Evolutionary conservation across 768 basidiomycete species (phyloP).

Genomic region (Pleurotus djamor): DNA sequence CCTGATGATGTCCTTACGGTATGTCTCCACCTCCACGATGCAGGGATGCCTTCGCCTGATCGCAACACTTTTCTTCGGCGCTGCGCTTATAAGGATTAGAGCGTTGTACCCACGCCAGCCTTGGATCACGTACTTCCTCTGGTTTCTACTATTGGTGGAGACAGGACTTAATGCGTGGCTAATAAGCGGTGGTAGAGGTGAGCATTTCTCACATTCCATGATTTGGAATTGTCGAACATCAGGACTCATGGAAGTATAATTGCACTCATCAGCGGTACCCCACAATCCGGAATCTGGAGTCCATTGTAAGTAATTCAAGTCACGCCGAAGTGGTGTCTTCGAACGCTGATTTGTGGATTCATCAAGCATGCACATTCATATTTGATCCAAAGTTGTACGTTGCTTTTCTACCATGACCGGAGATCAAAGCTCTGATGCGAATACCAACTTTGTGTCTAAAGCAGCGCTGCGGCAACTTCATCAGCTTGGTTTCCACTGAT

Average conservation of each 20-base stretch:
- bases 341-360: neutral
- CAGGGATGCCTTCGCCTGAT: no score
- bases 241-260: neutral
- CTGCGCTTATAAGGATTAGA: constrained; percentile 20
- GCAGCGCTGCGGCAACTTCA: constrained; percentile 38
- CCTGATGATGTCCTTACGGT: constrained; percentile 60
- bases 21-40: neutral
- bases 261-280: constrained; percentile 28
- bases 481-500: constrained; percentile 50
- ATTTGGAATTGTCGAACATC: neutral
- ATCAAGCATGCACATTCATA: neutral
- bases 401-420: neutral
- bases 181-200: constrained; percentile 48
- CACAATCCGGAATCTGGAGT: constrained; percentile 37
- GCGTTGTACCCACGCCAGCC: constrained; percentile 34
- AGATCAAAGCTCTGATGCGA: neutral
- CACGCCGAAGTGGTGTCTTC: neutral
- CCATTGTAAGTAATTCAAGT: constrained; percentile 19
- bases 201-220: constrained; percentile 14
- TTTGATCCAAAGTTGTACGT: constrained; percentile 3
- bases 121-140: constrained; percentile 25
- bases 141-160: constrained; percentile 38
- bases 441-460: constrained; percentile 10
- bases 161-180: constrained; percentile 53
- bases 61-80: neutral